Percentiles rank a stretch among this genome's conserved stretches.
Conservation (phyloP, 345 rosid species). For the Populus deltoides region DNA sequence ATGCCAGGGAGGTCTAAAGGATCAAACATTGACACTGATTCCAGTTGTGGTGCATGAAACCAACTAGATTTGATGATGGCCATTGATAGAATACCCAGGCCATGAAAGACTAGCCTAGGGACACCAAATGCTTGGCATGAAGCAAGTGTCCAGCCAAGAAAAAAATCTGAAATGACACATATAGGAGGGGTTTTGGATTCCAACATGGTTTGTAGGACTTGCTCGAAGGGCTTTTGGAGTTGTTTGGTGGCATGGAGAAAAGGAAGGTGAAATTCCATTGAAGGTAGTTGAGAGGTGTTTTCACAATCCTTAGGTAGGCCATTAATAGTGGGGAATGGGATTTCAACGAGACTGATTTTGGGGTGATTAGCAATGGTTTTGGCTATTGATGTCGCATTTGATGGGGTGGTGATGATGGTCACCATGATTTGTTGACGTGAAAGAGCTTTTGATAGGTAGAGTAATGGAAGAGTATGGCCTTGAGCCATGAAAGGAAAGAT, state of each 20-base stretch:
- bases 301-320: constrained; percentile 19
- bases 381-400: constrained; percentile 18
- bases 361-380: background rate
- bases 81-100: constrained; percentile 24
- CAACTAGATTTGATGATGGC: background rate
- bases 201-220: background rate
- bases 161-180: constrained; percentile 27
- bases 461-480: constrained; percentile 57
- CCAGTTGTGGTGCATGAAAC: background rate
- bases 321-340: constrained; percentile 16
- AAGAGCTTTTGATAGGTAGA: constrained; percentile 46
- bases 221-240: constrained; percentile 11
- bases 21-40: background rate
- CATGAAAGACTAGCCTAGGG: constrained; percentile 22
- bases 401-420: constrained; percentile 47
- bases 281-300: constrained; percentile 22
- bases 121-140: constrained; percentile 9
- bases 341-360: background rate
- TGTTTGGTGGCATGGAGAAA: constrained; percentile 20
- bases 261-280: constrained; percentile 5
- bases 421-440: constrained; percentile 39
- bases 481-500: constrained; percentile 59
- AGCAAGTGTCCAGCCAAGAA: constrained; percentile 27
- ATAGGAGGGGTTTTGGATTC: constrained; percentile 10
- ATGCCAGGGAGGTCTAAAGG: constrained; percentile 4